Evolutionary conservation across 805 yeast species (phyloP), one percentile per base, ranked within the genome.

Genomic region (Dipodascus geniculatus): DNA sequence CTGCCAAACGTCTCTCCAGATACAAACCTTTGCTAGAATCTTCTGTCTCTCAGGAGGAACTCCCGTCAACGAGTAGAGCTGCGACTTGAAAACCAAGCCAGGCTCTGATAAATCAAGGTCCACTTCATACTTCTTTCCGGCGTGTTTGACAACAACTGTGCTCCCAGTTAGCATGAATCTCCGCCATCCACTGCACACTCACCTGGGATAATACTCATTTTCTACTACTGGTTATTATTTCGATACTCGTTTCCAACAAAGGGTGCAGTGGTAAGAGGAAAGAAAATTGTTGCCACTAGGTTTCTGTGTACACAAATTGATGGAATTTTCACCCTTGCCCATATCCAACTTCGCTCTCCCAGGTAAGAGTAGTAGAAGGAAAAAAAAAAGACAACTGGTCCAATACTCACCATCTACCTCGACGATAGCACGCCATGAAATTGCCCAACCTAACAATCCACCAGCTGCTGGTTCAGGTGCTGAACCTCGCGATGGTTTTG

Each of bases 11-110:
- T 11, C 14, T 38, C 44, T 6, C 17, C 4, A 38, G 20, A 28
- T 38, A 17, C 44, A 9, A n/a, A 38, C 44, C 44, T 87, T 89
- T 52, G 88, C 79, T 65, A 93, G 76, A 56, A 90, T 83, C 71
- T 91, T 91, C 71, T 93, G 99, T 61, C 96, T 82, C 53, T 80
- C 85, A 1, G 82, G 79, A n/a, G 96, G 95, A 53, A 93, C 87
- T 55, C 80, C 80, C 1, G 98, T 91, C 55, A 80, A 66, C 22
- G 81, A 78, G 60, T 78, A 82, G 53, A 93, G 81, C 67, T 83
- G 82, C 49, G 73, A 69, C 66, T 89, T 91, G 67, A 86, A 76
- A 3, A 74, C 76, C 28, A 71, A 65, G 3, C 89, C 95, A 1
- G 80, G 75, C 53, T 79, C 81, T 9, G 63, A 63, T 3, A 78